A percentile compares a stretch with the other conserved stretches of the same genome.
Conservation (phyloP, 495 filamentous ascomycete genomes). For the Xylaria flabelliformis region DNA sequence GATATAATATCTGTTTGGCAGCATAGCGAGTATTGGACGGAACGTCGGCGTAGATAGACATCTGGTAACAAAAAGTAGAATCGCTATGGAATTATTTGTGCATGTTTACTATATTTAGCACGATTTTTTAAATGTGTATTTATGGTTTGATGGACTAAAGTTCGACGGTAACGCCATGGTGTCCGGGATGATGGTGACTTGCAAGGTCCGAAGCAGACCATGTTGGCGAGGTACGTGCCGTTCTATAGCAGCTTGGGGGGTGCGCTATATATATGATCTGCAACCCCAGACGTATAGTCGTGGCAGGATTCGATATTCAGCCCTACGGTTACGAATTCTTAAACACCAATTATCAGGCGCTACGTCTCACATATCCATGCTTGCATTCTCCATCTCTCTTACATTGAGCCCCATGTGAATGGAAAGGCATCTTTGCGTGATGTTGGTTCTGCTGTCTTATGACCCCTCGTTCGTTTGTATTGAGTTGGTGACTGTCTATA, state of each 20-base stretch:
- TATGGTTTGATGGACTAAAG: not conserved
- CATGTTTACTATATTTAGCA: slow-evolving; percentile 7
- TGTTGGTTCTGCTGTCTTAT: no score
- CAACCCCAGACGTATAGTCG: slow-evolving; percentile 1
- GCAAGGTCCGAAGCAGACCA: not conserved
- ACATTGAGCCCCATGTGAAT: not conserved
- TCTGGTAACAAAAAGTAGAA: slow-evolving; percentile 24
- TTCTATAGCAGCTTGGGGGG: not conserved
- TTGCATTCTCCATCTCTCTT: not conserved
- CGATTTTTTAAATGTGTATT: not conserved
- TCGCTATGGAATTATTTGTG: slow-evolving; percentile 13
- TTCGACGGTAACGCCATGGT: not conserved
- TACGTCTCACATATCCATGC: not conserved
- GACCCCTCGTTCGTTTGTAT: not conserved
- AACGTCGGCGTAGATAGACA: slow-evolving; percentile 18
- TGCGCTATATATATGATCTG: slow-evolving; percentile 12
- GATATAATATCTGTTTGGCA: slow-evolving; percentile 8
- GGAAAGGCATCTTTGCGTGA: not conserved
- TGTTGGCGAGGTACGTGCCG: not conserved
- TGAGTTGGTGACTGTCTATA: not conserved
- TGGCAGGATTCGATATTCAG: slow-evolving; percentile 21
- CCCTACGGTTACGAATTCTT: slow-evolving; percentile 15
- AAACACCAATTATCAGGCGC: not conserved
- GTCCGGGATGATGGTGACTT: not conserved
- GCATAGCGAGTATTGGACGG: slow-evolving; percentile 24